Evolutionary conservation across 2,329 filamentous ascomycete species (phyloP), one percentile per base, ranked within the genome.

Genomic region (Ascochyta rabiei): DNA sequence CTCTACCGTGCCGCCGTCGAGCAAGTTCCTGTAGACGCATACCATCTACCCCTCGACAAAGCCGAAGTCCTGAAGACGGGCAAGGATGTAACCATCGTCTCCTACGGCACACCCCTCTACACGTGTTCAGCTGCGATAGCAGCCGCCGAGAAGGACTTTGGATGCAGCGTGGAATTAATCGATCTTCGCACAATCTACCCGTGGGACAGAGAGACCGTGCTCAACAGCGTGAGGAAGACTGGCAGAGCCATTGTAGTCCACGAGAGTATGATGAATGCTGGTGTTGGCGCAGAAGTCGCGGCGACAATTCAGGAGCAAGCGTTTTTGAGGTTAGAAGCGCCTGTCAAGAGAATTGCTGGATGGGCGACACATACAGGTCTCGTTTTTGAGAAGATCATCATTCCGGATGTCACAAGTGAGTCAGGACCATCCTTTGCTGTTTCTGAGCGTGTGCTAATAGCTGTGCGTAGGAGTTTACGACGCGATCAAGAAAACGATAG

Each of bases 1-100:
- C 80, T 97, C 12, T 97, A 97, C 75, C 88, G 93, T 18, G 92
- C 93, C 0, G 90, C 93, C 0, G 90, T 96, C 24, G 93, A 97
- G 75, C 90, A 96, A 73, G 93, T 97, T 1, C 93, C 93, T 0
- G 84, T 87, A 1, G 88, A 86, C 19, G 80, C 89, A 3, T 97
- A 95, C 73, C 86, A 87, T n/a, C 82, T 97, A 13, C 91, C 92
- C 0, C 81, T 97, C 10, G 91, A 88, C 65, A 93, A 91, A 73
- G 93, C 93, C 0, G 92, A 97, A 71, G 77, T 96, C 0, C 72
- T 97, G 19, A 93, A 92, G 74, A 80, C 87, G 49, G 93, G 93
- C 39, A 88, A 84, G 47, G 87, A 96, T 60, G 73, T 96, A 16
- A 97, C 93, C 0, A 81, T 97, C 23, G 81, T 97, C 13, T 95